Evolutionary conservation across 495 filamentous ascomycete species (phyloP), one percentile per base, ranked within the genome.

Genomic region (Aspergillus sclerotioniger): DNA sequence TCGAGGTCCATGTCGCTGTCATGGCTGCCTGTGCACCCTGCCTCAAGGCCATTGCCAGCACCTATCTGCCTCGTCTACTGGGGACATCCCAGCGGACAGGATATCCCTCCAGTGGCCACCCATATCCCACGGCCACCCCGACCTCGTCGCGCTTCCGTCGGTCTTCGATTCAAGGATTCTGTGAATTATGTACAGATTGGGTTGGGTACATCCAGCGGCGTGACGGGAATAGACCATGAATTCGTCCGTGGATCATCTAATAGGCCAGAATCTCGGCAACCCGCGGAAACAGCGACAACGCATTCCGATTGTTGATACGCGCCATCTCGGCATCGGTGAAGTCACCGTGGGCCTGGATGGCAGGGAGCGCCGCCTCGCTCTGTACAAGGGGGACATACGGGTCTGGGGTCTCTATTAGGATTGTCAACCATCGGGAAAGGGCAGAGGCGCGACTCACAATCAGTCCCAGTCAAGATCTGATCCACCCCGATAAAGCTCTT

Each of bases 1-100:
- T 84, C 19, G 82, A 84, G 64, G 77, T 76, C 5, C 81, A 84
- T 64, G 67, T 84, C 10, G 82, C 80, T 3, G 69, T 83, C 45
- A 73, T 84, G 28, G 78, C 80, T 13, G 80, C 80, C 16, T 83
- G 45, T 12, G 45, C 45, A 5, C 45, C 45, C 17, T 47, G 45
- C 21, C 19, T 47, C 45, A 47, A 47, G 19, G 45, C 45, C 17
- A 25, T 47, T 25, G 45, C 19, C 4, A 47, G 45, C 17, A 19
- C 17, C 4, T 21, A 12, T 25, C 21, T 19, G 45, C 45, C 45
- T 19, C 45, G 45, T 12, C 45, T 47, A 6, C 20, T 20, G 17
- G 45, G 45, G 5, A 47, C 17, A 6, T 47, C 21, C 8, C 17
- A 47, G 10, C 45, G 9, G 7, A 10, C 45, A 25, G 21, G 10